Evolutionary conservation across 208 protist genomes (phyloP).

Genomic region (Acanthamoeba triangularis): DNA sequence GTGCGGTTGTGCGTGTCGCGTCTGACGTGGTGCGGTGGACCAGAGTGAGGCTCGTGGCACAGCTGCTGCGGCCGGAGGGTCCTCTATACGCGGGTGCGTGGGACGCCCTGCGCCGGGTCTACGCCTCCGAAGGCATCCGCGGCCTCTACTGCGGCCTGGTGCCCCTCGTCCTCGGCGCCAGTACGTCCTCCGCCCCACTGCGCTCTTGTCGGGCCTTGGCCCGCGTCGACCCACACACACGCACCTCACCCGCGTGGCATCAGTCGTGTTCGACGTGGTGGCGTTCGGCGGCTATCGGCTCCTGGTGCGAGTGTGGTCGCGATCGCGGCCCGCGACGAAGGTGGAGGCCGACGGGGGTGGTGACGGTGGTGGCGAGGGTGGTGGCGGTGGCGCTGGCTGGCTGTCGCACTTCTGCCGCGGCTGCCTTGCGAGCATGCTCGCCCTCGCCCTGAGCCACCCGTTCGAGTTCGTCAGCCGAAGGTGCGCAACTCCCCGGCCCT

Average conservation of each 20-base stretch:
- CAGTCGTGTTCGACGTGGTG: conserved; percentile 31
- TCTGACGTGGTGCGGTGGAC: not conserved
- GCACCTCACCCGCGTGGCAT: not conserved
- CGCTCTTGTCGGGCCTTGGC: not conserved
- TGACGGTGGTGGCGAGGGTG: not conserved
- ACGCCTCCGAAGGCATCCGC: not conserved
- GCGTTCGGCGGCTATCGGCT: not conserved
- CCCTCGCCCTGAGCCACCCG: not conserved
- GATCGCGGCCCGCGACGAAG: not conserved
- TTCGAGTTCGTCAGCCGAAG: conserved; percentile 33
- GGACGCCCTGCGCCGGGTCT: not conserved
- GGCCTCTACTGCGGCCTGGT: conserved; percentile 7
- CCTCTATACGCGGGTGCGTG: not conserved
- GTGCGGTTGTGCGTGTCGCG: not conserved
- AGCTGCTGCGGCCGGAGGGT: conserved; percentile 26
- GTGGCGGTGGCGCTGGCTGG: not conserved
- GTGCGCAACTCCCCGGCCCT: not conserved
- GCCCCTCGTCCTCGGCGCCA: not conserved
- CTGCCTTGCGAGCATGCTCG: not conserved
- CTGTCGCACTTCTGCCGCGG: not conserved
- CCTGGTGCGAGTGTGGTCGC: not conserved
- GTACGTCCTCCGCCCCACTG: not conserved
- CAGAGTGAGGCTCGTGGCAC: conserved; percentile 3
- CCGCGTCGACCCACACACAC: not conserved
- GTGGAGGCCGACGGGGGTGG: not conserved